Percentiles rank a stretch among this genome's conserved stretches.
These are phyloP conservation scores for Jacaranda mimosifolia DNA, from an alignment of 257 asterid species.

Conservation along the genomic window DNA sequence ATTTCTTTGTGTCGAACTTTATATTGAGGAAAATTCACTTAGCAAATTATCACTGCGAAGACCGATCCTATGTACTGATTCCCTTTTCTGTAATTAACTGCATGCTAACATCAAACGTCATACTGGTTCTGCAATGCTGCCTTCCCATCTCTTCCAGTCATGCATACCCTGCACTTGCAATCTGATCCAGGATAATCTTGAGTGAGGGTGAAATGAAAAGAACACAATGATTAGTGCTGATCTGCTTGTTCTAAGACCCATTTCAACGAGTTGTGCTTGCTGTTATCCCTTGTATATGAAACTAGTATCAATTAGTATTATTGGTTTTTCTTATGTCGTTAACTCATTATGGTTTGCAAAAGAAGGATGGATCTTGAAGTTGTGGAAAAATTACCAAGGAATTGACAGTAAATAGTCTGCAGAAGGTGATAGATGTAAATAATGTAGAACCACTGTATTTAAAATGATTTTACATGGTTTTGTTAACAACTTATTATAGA, in stretches of 20 bases:
- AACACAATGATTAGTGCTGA: background rate
- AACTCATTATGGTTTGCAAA: background rate
- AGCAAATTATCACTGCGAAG: background rate
- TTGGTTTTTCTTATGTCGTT: background rate
- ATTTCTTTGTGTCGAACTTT: background rate
- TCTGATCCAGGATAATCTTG: no score
- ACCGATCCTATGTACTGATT: no score
- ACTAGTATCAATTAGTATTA: background rate
- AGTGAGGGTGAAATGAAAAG: no score
- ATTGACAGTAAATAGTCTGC: background rate
- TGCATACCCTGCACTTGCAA: no score
- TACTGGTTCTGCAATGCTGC: no score
- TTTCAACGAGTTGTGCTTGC: background rate
- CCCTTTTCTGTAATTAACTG: no score
- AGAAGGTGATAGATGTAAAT: background rate
- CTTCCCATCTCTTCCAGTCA: no score
- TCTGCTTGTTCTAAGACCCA: constrained; percentile 10
- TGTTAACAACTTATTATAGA: constrained; percentile 11
- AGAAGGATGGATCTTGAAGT: background rate
- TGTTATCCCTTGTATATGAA: background rate
- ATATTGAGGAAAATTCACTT: background rate
- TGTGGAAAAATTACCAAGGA: no score
- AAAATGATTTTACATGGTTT: constrained; percentile 11
- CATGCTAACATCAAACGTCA: no score
- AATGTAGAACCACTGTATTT: constrained; percentile 7